Evolutionary conservation across 2,329 filamentous ascomycete genomes (phyloP), one percentile per base, ranked within the genome.

Genomic region (Calonectria pseudoturangicola): DNA sequence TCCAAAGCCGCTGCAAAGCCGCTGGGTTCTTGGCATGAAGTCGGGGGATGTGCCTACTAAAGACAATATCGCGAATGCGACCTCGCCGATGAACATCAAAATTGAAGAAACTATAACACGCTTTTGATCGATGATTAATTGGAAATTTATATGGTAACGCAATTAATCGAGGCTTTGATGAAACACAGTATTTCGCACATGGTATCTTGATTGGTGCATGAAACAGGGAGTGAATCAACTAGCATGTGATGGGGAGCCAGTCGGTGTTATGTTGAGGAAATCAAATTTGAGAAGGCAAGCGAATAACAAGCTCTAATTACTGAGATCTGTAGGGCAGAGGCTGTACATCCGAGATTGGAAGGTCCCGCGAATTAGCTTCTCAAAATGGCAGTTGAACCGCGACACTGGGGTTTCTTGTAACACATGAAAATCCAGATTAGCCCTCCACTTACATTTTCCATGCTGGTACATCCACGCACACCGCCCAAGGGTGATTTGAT

Each of bases 291-390:
- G 54, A 36, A 33, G n/a, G 16, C 21, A 25, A 13, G 18, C 13
- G 21, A 41, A 36, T 60, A 27, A 36, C 33, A 41, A 25, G n/a
- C 54, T 41, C 33, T 41, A 21, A 25, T 21, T 30, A 60, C 36
- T 21, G 5, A 60, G 54, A 60, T 60, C 33, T 60, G 39, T 60
- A 60, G 33, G 54, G 54, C n/a, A 60, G 41, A 41, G 54, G 25
- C 54, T 60, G 33, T 16, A 13, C 36, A 41, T 60, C 33, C 54
- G 41, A 33, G 54, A 60, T 60, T n/a, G 54, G 54, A 60, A 60
- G 54, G 54, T 60, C 54, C 39, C 33, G n/a, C 54, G 39, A 39
- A 60, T 27, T 60, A 2, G 21, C 15, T 60, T 60, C 54, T 60
- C 10, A 41, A 41, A 60, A n/a, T 39, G 54, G 54, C n/a, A 60